Conservation (phyloP, 225 moss, liverwort and hornwort species). For the Asterella californica region DNA sequence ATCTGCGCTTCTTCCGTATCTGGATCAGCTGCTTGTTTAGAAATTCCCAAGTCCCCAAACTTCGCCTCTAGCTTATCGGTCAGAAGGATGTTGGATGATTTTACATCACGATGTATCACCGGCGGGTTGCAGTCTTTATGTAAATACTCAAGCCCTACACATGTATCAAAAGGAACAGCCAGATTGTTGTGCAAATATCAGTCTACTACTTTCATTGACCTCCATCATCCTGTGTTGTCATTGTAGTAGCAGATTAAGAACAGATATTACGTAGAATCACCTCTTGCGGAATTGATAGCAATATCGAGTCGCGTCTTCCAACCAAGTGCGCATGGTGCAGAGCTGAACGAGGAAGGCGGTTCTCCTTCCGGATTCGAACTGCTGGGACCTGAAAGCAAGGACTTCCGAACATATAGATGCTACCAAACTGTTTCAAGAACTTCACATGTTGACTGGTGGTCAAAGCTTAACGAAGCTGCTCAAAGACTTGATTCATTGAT, state of each 20-base stretch:
- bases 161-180: neutral
- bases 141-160: constrained; percentile 30
- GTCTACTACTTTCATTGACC: no score
- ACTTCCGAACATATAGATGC: neutral
- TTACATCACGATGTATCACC: constrained; percentile 41
- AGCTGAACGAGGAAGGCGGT: no score
- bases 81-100: constrained; percentile 37
- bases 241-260: neutral
- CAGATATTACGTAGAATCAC: constrained; percentile 30
- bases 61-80: constrained; percentile 26
- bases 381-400: neutral
- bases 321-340: constrained; percentile 1
- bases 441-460: neutral
- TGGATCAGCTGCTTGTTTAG: constrained; percentile 12
- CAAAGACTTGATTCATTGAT: no score
- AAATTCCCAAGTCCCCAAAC: constrained; percentile 39
- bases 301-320: constrained; percentile 66
- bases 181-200: no score
- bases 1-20: neutral
- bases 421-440: no score
- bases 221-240: neutral
- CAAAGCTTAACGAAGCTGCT: neutral
- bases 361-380: no score
- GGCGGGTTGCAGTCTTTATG: constrained; percentile 2
- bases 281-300: constrained; percentile 64